Percentiles rank a stretch among this genome's conserved stretches.
These are phyloP conservation scores for Candida maltosa DNA, from an alignment of 805 yeast species.

Conservation along the genomic window DNA sequence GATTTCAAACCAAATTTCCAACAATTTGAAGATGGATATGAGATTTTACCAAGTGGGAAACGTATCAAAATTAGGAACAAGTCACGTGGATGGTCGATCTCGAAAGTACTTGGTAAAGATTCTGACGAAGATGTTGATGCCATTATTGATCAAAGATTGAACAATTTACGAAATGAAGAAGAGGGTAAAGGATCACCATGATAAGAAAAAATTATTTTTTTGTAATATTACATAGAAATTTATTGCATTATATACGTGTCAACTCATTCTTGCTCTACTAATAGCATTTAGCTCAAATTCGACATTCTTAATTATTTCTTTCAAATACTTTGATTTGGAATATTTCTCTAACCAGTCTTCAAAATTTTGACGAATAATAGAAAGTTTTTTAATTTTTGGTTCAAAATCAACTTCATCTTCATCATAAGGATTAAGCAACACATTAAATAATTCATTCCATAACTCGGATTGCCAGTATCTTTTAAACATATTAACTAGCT, in stretches of 20 bases:
- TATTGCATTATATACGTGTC: background rate
- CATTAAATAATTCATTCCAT: constrained; percentile 67
- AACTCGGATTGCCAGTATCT: constrained; percentile 72
- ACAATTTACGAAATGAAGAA: constrained; percentile 8
- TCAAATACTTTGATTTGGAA: constrained; percentile 19
- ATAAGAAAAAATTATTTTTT: too few species aligned
- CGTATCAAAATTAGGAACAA: constrained; percentile 40
- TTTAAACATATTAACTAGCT: constrained; percentile 49
- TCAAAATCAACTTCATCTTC: constrained; percentile 15
- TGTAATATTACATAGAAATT: constrained; percentile 1
- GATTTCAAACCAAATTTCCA: constrained; percentile 22
- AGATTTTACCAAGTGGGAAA: constrained; percentile 74
- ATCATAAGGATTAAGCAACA: constrained; percentile 56
- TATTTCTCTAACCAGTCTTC: constrained; percentile 39
- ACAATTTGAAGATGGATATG: constrained; percentile 38
- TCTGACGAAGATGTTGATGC: constrained; percentile 48
- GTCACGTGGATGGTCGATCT: constrained; percentile 19
- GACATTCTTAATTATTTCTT: constrained; percentile 28
- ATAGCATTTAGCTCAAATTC: constrained; percentile 25
- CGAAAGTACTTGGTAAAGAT: constrained; percentile 8
- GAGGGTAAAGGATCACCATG: background rate
- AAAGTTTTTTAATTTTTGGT: constrained; percentile 41
- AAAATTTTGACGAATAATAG: constrained; percentile 29
- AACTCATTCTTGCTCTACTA: constrained; percentile 10
- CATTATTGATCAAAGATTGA: constrained; percentile 49